Conservation (phyloP, 2,329 filamentous ascomycete genomes). For the Botrytis sinoallii region DNA sequence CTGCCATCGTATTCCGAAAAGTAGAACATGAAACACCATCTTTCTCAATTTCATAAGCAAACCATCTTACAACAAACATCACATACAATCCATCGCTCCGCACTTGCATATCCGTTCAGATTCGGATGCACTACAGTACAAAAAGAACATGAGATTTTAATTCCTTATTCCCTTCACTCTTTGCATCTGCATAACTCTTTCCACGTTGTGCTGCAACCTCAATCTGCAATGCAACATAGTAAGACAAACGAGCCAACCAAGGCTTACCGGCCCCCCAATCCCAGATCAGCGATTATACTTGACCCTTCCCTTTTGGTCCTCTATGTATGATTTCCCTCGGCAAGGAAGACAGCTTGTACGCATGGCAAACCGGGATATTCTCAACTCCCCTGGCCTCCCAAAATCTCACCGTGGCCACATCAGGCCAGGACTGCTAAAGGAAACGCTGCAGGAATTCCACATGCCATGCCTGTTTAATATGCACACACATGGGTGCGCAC, state of each 20-base stretch:
- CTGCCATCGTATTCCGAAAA: neutral
- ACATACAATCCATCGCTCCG: neutral
- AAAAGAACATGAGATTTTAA: neutral
- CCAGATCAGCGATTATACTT: slow-evolving; percentile 3
- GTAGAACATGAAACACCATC: slow-evolving; percentile 4
- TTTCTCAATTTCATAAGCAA: neutral
- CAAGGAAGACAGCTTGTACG: neutral
- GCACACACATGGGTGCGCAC: neutral
- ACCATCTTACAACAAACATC: slow-evolving; percentile 5
- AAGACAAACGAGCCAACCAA: slow-evolving; percentile 9
- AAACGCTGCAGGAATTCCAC: neutral
- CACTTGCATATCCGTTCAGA: slow-evolving; percentile 9
- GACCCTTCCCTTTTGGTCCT: neutral
- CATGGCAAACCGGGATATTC: slow-evolving; percentile 20
- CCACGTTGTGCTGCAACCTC: slow-evolving; percentile 15
- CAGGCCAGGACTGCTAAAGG: neutral
- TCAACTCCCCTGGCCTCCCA: neutral
- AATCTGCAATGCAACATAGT: slow-evolving; percentile 9
- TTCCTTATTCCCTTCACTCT: neutral
- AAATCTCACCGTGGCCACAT: slow-evolving; percentile 18
- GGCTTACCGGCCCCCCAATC: slow-evolving; percentile 6
- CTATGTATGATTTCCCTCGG: neutral
- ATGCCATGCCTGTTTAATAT: slow-evolving; percentile 13
- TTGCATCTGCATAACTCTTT: slow-evolving; percentile 9
- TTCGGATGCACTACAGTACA: neutral